A percentile compares a stretch with the other conserved stretches of the same genome.
phyloP scores from a whole-genome alignment of 2,329 filamentous ascomycete species.

The Thielaviopsis musarum region DNA sequence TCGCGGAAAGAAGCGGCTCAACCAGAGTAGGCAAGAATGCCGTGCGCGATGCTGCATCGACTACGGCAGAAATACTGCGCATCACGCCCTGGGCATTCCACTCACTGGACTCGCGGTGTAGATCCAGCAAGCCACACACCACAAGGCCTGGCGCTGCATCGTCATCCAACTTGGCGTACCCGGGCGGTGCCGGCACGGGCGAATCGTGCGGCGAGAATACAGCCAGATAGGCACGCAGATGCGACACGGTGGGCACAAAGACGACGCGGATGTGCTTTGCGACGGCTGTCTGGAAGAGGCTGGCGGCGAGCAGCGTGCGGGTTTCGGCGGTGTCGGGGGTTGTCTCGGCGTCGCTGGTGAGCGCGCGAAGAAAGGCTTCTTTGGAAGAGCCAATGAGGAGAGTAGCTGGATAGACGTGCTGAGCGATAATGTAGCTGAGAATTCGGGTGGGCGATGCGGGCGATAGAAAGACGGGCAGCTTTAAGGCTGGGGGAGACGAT shows the following conservation, averaged over 20 bases:
- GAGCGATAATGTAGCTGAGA: constrained; percentile 44
- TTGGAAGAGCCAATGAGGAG: constrained; percentile 55
- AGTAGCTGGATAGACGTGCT: constrained; percentile 40
- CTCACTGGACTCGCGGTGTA: constrained; percentile 52
- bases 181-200: constrained; percentile 22
- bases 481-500: background rate
- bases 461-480: constrained; percentile 28
- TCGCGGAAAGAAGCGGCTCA: constrained; percentile 23
- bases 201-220: constrained; percentile 28
- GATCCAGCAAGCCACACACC: constrained; percentile 45
- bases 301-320: constrained; percentile 35
- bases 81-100: constrained; percentile 61
- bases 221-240: constrained; percentile 60
- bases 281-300: constrained; percentile 51
- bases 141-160: constrained; percentile 30
- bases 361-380: constrained; percentile 43
- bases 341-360: constrained; percentile 30
- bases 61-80: constrained; percentile 41
- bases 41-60: constrained; percentile 39
- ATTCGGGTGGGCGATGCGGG: constrained; percentile 42
- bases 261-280: constrained; percentile 52
- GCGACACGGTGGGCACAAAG: constrained; percentile 60
- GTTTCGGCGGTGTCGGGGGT: constrained; percentile 12
- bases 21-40: constrained; percentile 28
- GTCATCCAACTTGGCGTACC: constrained; percentile 10